Conservation (phyloP, 1,284 basidiomycete genomes). For the Mycena sp. region DNA sequence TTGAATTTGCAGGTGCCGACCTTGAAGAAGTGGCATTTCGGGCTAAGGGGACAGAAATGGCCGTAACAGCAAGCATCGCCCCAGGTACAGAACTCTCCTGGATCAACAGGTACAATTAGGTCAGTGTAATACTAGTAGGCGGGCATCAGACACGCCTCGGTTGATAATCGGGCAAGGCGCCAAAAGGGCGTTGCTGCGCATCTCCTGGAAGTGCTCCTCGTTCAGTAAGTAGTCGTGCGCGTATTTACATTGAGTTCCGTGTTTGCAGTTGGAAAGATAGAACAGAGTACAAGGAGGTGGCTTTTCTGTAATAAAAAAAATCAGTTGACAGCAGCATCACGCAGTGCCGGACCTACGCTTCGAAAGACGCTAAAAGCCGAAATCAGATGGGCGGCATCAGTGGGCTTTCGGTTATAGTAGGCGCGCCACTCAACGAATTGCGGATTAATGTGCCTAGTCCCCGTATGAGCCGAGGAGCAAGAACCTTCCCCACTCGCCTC, state of each 20-base stretch:
- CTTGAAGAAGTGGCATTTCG: conserved; percentile 61
- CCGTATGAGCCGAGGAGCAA: conserved; percentile 27
- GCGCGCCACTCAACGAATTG: conserved; percentile 56
- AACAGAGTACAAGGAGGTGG: conserved; percentile 71
- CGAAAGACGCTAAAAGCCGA: conserved; percentile 54
- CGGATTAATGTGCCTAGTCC: conserved; percentile 55
- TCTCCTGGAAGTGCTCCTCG: conserved; percentile 58
- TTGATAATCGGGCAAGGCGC: conserved; percentile 66
- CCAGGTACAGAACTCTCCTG: conserved; percentile 63
- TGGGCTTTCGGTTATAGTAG: conserved; percentile 15
- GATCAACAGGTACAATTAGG: conserved; percentile 9
- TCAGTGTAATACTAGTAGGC: neutral
- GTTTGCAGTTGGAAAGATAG: conserved; percentile 65
- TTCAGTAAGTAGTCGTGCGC: conserved; percentile 65
- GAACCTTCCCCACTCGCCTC: conserved; percentile 42
- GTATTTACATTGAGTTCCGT: conserved; percentile 63
- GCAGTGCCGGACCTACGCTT: conserved; percentile 57
- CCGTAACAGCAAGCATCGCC: conserved; percentile 70
- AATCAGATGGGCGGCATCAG: conserved; percentile 27
- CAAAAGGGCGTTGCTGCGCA: conserved; percentile 63
- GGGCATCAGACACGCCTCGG: conserved; percentile 48
- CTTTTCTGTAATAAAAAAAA: conserved; percentile 50
- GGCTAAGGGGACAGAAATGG: conserved; percentile 59
- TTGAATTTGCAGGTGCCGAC: conserved; percentile 66
- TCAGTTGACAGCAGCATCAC: conserved; percentile 28